phyloP scores from a whole-genome alignment of 345 rosid genomes.

The Acer yangbiense region DNA sequence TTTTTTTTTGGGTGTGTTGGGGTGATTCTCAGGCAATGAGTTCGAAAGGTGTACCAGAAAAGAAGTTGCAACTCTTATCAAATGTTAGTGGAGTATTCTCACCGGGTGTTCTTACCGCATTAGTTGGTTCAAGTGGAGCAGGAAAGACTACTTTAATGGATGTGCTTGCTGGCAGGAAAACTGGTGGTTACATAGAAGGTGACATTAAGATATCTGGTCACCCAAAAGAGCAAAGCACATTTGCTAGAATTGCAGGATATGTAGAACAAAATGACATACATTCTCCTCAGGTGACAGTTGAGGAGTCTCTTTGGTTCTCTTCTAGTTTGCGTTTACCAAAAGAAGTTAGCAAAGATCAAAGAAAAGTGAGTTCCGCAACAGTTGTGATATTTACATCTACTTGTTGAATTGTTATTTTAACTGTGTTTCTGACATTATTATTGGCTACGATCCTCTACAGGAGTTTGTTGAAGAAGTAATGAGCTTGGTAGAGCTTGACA shows the following conservation, averaged over 20 bases:
- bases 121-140: slow-evolving; percentile 97
- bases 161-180: slow-evolving; percentile 94
- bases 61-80: slow-evolving; percentile 67
- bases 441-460: slow-evolving; percentile 39
- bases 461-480: slow-evolving; percentile 96
- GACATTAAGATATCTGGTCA: slow-evolving; percentile 79
- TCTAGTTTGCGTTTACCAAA: slow-evolving; percentile 80
- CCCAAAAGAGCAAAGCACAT: slow-evolving; percentile 76
- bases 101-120: slow-evolving; percentile 90
- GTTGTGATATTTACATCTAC: not conserved
- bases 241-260: slow-evolving; percentile 91
- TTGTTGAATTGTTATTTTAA: slow-evolving; percentile 10
- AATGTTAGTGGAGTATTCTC: slow-evolving; percentile 91
- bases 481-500: slow-evolving; percentile 83
- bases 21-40: slow-evolving; percentile 65
- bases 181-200: slow-evolving; percentile 91
- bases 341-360: slow-evolving; percentile 66
- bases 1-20: not conserved
- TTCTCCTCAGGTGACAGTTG: slow-evolving; percentile 95
- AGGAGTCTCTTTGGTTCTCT: slow-evolving; percentile 91
- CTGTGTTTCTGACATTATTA: slow-evolving; percentile 3
- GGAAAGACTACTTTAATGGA: slow-evolving; percentile 98
- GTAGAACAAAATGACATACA: slow-evolving; percentile 97
- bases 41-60: slow-evolving; percentile 70
- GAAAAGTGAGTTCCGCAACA: slow-evolving; percentile 43